Evolutionary conservation across 441 rosid species (phyloP).

Genomic region (Raphanus hybrid): DNA sequence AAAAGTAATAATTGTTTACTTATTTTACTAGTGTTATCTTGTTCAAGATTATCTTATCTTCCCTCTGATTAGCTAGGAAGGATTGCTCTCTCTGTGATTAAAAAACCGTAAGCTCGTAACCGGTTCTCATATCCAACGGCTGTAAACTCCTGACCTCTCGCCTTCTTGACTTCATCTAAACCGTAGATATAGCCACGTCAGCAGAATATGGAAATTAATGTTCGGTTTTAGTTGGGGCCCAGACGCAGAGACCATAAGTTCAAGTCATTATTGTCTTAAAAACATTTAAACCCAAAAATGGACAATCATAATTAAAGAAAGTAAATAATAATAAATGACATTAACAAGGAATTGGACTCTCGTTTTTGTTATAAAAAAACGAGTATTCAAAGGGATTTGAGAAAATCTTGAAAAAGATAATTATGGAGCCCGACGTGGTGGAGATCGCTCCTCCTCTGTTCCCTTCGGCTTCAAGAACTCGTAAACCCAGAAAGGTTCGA

Average conservation of each 20-base stretch:
- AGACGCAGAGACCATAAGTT: neutral
- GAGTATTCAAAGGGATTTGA: neutral
- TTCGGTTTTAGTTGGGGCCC: neutral
- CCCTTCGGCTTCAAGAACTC: slow-evolving; percentile 10
- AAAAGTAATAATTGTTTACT: slow-evolving; percentile 3
- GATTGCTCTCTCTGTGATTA: neutral
- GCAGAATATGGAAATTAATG: neutral
- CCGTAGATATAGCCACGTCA: neutral
- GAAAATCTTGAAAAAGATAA: neutral
- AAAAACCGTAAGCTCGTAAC: neutral
- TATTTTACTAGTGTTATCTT: neutral
- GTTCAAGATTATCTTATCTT: neutral
- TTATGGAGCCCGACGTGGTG: slow-evolving; percentile 15
- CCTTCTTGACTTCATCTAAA: neutral
- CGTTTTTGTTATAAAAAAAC: neutral
- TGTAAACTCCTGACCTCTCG: neutral
- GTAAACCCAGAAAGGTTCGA: slow-evolving; percentile 13
- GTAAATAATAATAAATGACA: neutral
- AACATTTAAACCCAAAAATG: neutral
- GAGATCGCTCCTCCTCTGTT: slow-evolving; percentile 11
- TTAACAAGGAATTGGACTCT: neutral
- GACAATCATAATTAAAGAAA: neutral
- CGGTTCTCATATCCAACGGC: neutral
- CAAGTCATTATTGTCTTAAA: slow-evolving; percentile 3
- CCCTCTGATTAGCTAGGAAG: neutral